Conservation (phyloP, 2,329 filamentous ascomycete genomes). For the Fusarium torulosum region DNA sequence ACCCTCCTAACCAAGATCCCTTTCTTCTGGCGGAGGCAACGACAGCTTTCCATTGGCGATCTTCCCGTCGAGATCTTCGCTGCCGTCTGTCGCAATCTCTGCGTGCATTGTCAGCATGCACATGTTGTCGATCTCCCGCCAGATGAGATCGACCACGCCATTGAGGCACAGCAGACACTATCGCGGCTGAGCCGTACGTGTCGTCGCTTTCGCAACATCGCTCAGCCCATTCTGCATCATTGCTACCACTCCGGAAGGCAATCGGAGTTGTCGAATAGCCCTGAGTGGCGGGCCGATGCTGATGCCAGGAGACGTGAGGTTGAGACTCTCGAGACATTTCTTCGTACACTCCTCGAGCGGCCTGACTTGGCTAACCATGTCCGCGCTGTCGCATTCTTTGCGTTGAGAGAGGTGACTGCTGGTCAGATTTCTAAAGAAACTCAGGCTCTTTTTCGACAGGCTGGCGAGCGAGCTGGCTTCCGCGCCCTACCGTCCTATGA, state of each 20-base stretch:
- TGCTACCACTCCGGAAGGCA: conserved; percentile 45
- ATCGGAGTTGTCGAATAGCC: conserved; percentile 21
- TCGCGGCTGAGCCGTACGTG: conserved; percentile 48
- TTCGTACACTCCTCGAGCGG: conserved; percentile 44
- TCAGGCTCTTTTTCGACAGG: conserved; percentile 46
- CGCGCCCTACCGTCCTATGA: conserved; percentile 42
- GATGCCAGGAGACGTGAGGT: conserved; percentile 31
- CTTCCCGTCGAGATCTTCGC: conserved; percentile 47
- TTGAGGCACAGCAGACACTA: conserved; percentile 45
- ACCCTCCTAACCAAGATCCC: conserved; percentile 21
- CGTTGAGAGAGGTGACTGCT: conserved; percentile 29
- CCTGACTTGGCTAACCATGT: conserved; percentile 46
- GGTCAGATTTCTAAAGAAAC: conserved; percentile 31
- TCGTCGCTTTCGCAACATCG: conserved; percentile 38
- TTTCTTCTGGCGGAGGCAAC: conserved; percentile 26
- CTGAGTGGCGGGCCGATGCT: conserved; percentile 30
- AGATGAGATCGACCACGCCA: conserved; percentile 39
- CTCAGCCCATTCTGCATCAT: conserved; percentile 46
- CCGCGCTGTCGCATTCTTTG: conserved; percentile 45
- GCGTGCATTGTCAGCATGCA: conserved; percentile 44
- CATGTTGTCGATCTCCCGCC: conserved; percentile 47
- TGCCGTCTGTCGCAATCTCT: conserved; percentile 46
- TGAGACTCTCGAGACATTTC: conserved; percentile 40
- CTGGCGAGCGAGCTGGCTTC: conserved; percentile 45
- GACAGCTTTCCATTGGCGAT: conserved; percentile 37